Base-by-base conservation (phyloP, 306 rosid genomes). In the Vicia faba region DNA sequence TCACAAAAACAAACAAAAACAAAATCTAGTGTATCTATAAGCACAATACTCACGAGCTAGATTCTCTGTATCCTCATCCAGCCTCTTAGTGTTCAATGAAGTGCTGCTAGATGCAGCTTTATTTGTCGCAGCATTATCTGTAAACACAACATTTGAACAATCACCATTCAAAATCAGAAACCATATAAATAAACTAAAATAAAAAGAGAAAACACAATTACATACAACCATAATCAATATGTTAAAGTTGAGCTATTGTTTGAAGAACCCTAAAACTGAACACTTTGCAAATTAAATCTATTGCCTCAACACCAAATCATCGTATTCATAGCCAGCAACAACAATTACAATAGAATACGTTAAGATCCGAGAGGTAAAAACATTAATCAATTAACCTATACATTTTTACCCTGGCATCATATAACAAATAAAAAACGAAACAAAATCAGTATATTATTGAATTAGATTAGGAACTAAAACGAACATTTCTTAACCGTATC, bases 51-150 rank as follows among this genome's bases (percentile, higher is more conserved):
- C 54, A 91, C 97, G 92, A 70, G 91, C 61, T 39, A 91, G 87
- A 66, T 55, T 86, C 75, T 91, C 97, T 0, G 96, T 84, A 77
- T 91, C 96, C 2, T 91, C 96, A 59, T 91, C 97, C 15, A 91
- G 85, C 84, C 87, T 91, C 86, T 92, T 86, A 13, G 97, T 88
- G 73, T 91, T 91, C 70, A 91, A 64, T 35, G 92, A 64, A 20
- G 97, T 91, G 81, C 93, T 77, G 69, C 97, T 91, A 7, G 97
- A 86, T 13, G 97, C 97, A 35, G 97, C 86, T 71, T 84, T 88
- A 51, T 91, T 91, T 45, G 91, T 83, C 6, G 91, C 97, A 60
- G 91, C 96, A 70, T 60, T 67, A 61, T 28, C 61, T 62, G 71
- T 26, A 75, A 59, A 2, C 2, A 51, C 51, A 64, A 61, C 58